phyloP scores from a whole-genome alignment of 2,329 filamentous ascomycete species.

The Penicillium sp. region DNA sequence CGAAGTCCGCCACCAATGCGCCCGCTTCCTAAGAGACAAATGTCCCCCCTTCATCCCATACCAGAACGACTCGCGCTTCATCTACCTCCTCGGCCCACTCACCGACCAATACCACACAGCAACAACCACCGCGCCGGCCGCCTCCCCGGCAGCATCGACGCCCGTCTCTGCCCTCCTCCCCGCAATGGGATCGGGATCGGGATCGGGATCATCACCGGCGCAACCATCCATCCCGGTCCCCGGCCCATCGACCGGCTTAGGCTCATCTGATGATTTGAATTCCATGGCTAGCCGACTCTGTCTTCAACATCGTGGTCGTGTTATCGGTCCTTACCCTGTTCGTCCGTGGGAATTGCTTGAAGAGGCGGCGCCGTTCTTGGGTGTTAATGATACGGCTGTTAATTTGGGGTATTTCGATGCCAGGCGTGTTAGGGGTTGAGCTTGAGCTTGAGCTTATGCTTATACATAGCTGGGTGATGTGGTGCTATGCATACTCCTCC shows the following conservation, averaged over 20 bases:
- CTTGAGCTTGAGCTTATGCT: too few species aligned
- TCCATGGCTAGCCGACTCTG: conserved; percentile 33
- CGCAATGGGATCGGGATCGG: too few species aligned
- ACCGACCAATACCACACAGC: conserved; percentile 21
- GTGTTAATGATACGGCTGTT: conserved; percentile 46
- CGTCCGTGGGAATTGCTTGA: conserved; percentile 46
- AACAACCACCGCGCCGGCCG: conserved; percentile 22
- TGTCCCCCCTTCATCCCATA: conserved; percentile 38
- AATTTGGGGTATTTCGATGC: conserved; percentile 44
- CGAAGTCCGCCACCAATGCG: conserved; percentile 43
- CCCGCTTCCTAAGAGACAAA: conserved; percentile 43
- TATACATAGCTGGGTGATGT: too few species aligned
- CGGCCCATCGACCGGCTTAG: conserved; percentile 14
- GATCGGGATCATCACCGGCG: conserved; percentile 18
- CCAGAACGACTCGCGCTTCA: conserved; percentile 40
- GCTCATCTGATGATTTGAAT: conserved; percentile 27
- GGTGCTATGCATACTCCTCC: neutral
- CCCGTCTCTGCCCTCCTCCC: conserved; percentile 27
- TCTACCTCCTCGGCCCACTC: conserved; percentile 43
- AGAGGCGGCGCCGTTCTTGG: conserved; percentile 44
- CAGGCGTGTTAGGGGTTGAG: conserved; percentile 33
- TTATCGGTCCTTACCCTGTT: conserved; percentile 35
- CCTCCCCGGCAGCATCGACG: conserved; percentile 32
- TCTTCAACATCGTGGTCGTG: conserved; percentile 37
- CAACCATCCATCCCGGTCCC: conserved; percentile 12